A percentile compares a stretch with the other conserved stretches of the same genome.
Evolutionary conservation across 2,329 filamentous ascomycete species (phyloP).

Genomic region (Pseudogymnoascus sp.): DNA sequence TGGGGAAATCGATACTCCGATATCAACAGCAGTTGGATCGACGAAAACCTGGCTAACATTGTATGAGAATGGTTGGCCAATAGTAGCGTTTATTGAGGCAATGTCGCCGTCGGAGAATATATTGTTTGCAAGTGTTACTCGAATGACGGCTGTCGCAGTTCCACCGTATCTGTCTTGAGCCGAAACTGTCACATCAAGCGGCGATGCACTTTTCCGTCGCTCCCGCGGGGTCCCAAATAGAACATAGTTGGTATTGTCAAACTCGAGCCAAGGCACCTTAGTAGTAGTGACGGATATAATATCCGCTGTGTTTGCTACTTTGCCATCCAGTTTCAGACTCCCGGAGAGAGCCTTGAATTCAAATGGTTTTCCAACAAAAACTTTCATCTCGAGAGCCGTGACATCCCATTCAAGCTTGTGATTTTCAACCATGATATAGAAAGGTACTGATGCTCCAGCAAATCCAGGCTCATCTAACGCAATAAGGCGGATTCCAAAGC

Average conservation of each 20-base stretch:
- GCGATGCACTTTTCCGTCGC: constrained; percentile 38
- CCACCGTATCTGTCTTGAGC: constrained; percentile 55
- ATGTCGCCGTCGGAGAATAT: constrained; percentile 19
- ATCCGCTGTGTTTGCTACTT: constrained; percentile 40
- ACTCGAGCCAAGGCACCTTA: constrained; percentile 58
- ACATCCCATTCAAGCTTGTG: constrained; percentile 62
- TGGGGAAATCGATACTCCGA: constrained; percentile 18
- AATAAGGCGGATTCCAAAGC: constrained; percentile 64
- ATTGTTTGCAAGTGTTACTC: constrained; percentile 20
- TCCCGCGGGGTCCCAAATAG: constrained; percentile 57
- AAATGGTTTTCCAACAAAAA: constrained; percentile 45
- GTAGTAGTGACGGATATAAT: constrained; percentile 45
- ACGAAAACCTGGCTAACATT: constrained; percentile 20
- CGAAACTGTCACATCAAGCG: constrained; percentile 55
- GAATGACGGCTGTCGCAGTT: constrained; percentile 49
- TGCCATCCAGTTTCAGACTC: constrained; percentile 52
- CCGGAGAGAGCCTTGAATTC: constrained; percentile 45
- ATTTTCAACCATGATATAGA: constrained; percentile 64
- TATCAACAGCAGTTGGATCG: constrained; percentile 20
- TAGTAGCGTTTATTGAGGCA: constrained; percentile 18
- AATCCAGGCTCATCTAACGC: constrained; percentile 78
- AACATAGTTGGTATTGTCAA: constrained; percentile 54
- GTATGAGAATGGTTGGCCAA: constrained; percentile 21
- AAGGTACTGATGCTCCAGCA: constrained; percentile 55
- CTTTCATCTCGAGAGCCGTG: constrained; percentile 48